Conservation (phyloP, 305 asterid genomes). For the Ajuga reptans region DNA sequence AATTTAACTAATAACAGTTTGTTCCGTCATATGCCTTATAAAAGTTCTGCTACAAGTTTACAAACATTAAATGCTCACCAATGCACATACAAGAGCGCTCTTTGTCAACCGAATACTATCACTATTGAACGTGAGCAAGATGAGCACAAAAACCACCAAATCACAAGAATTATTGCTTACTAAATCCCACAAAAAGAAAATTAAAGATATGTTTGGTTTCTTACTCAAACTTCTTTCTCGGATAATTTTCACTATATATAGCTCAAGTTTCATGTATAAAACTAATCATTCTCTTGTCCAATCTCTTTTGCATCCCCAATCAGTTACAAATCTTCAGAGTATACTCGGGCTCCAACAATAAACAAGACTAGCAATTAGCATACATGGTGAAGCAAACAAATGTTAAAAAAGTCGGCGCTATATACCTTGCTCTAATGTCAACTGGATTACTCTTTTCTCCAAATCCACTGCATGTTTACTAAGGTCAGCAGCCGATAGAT, state of each 20-base stretch:
- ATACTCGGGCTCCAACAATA: neutral
- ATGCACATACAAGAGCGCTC: neutral
- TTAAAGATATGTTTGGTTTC: neutral
- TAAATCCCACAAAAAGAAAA: neutral
- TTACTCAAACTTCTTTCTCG: neutral
- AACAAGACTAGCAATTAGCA: slow-evolving; percentile 6
- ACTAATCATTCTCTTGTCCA: slow-evolving; percentile 2
- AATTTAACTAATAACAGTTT: neutral
- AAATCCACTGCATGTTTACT: slow-evolving; percentile 71
- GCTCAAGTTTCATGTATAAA: slow-evolving; percentile 12
- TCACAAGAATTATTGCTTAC: neutral
- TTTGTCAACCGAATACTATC: neutral
- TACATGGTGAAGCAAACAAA: neutral
- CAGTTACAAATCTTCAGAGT: neutral
- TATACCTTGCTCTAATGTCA: slow-evolving; percentile 69
- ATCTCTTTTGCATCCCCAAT: slow-evolving; percentile 8
- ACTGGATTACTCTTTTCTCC: slow-evolving; percentile 69
- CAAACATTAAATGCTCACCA: neutral
- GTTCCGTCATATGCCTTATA: neutral
- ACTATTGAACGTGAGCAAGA: neutral
- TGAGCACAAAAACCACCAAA: neutral
- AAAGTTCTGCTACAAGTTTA: neutral
- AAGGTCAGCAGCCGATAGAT: slow-evolving; percentile 56
- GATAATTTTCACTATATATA: slow-evolving; percentile 2
- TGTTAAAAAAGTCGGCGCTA: neutral